Base-by-base conservation (phyloP, 805 yeast species). In the Ogataea corticis region DNA sequence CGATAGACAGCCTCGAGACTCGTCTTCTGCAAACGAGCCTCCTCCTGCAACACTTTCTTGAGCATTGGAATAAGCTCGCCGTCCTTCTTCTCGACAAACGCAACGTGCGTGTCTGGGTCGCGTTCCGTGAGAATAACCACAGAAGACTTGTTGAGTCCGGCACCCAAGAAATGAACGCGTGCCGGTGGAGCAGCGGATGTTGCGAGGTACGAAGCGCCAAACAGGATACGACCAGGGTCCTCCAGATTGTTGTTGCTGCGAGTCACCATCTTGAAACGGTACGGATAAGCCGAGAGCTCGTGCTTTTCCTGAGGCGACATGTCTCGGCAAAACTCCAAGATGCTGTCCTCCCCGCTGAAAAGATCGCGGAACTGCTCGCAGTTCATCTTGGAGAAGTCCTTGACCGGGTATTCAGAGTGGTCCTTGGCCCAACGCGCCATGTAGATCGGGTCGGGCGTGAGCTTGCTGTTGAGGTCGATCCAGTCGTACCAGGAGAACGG, bases 401-500 rank as follows among this genome's bases (percentile, higher is more conserved):
- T 35, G 17, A 43, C 14, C 25, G 38, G 35, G 25, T 39, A 31
- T 5, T 48, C 48, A 1, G 42, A 36, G 21, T 48, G 31, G 12
- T 40, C 40, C 14, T 41, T 25, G 36, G 28, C 44, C 53, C 54
- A 54, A 2, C 33, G 15, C 11, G 29, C 16, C 29, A 44, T 17
- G 44, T 35, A 50, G 10, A 21, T 46, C 13, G 42, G 21, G 49
- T 41, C 40, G 1, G 55, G 44, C 5, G 18, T 33, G 15, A 61
- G 43, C 41, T 58, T 59, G 16, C 54, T 25, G 18, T 45, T 44
- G 32, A 62, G 45, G 44, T 62, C 63, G 14, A 58, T 50, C 66
- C 67, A 65, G 28, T 57, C 59, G 12, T 38, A 42, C 72, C 73
- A 68, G 34, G 58, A 46, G 44, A 69, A 69, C 1, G 69, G 69